Percentiles rank a stretch among this genome's conserved stretches.
phyloP scores from a whole-genome alignment of 2,329 filamentous ascomycete genomes.

The Hypoxylon sp. region DNA sequence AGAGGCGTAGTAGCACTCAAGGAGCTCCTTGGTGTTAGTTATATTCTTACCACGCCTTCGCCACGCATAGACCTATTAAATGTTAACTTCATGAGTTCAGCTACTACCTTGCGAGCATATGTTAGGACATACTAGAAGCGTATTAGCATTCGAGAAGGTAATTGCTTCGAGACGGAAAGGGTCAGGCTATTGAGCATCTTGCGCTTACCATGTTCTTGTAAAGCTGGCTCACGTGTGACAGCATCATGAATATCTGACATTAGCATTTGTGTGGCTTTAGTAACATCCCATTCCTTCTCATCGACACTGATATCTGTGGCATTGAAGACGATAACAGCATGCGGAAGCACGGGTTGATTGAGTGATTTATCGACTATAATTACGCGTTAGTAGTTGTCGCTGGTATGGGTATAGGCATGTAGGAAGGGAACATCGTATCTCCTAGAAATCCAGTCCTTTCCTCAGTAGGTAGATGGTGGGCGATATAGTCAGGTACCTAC shows the following conservation, averaged over 20 bases:
- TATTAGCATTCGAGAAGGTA: conserved; percentile 4
- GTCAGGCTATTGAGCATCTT: not conserved
- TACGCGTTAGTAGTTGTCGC: not conserved
- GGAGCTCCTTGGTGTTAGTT: conserved; percentile 55
- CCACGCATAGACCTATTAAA: conserved; percentile 53
- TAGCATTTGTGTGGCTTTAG: conserved; percentile 51
- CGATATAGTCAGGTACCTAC: not conserved
- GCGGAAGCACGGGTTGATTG: conserved; percentile 63
- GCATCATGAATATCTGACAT: conserved; percentile 48
- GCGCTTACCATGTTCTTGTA: conserved; percentile 44
- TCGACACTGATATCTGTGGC: conserved; percentile 51
- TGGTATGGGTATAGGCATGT: no score
- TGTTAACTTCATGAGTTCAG: not conserved
- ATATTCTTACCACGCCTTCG: conserved; percentile 51
- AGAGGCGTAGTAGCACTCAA: conserved; percentile 60
- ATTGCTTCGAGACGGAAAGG: no score
- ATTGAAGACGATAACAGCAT: conserved; percentile 63
- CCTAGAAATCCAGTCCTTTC: no score
- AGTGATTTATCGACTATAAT: conserved; percentile 57
- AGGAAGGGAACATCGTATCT: no score
- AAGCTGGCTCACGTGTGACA: conserved; percentile 45
- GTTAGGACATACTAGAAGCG: conserved; percentile 12
- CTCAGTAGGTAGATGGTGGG: no score
- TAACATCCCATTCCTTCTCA: conserved; percentile 54
- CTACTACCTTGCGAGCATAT: not conserved